Conservation (phyloP, 768 basidiomycete genomes). For the Xanthoconium stramineum region DNA sequence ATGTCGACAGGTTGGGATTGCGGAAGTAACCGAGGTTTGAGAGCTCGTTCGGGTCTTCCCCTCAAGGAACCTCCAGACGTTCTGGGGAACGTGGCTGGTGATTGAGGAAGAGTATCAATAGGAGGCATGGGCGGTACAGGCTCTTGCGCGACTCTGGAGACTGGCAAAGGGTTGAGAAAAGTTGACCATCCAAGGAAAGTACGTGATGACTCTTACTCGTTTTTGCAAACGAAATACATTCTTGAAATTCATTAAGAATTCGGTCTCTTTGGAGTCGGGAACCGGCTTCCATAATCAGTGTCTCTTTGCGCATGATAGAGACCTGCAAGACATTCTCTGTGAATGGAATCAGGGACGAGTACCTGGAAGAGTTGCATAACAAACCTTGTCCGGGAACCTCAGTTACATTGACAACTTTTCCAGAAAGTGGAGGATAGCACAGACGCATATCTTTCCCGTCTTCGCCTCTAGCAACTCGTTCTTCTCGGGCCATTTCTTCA, state of each 20-base stretch:
- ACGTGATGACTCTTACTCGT: conserved; percentile 47
- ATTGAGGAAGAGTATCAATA: conserved; percentile 34
- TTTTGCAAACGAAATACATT: conserved; percentile 81
- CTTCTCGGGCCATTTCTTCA: conserved; percentile 73
- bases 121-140: conserved; percentile 67
- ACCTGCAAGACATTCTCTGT: conserved; percentile 73
- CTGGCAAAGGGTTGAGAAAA: conserved; percentile 31
- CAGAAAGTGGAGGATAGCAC: conserved; percentile 91
- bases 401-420: conserved; percentile 80
- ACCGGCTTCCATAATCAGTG: conserved; percentile 60
- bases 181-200: not conserved
- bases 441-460: conserved; percentile 85
- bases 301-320: conserved; percentile 86
- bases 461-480: conserved; percentile 46
- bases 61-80: not conserved
- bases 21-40: conserved; percentile 14
- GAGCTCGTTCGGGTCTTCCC: conserved; percentile 23
- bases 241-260: conserved; percentile 68
- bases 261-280: conserved; percentile 57
- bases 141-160: conserved; percentile 56
- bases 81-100: conserved; percentile 7
- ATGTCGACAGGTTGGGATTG: conserved; percentile 1
- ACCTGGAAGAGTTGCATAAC: conserved; percentile 20
- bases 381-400: conserved; percentile 60
- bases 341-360: conserved; percentile 12